A percentile compares a stretch with the other conserved stretches of the same genome.
phyloP scores from a whole-genome alignment of 2,329 filamentous ascomycete genomes.

The Botrytis hyacinthi region DNA sequence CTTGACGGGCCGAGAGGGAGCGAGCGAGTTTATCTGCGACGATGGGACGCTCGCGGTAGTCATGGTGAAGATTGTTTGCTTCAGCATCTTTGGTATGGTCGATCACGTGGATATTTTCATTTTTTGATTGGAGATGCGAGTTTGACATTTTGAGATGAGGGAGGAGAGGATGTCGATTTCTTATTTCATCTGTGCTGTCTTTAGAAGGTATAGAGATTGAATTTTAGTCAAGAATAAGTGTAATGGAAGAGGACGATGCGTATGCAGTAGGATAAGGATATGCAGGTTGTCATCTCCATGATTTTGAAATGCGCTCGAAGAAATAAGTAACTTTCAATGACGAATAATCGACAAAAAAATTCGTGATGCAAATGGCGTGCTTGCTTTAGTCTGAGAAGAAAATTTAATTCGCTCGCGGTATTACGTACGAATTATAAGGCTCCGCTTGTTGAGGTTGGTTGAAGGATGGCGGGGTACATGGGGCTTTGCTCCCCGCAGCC shows the following conservation, averaged over 20 bases:
- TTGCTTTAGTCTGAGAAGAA: neutral
- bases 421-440: neutral
- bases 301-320: neutral
- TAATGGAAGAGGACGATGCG: neutral
- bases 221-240: neutral
- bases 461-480: neutral
- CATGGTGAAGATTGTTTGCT: neutral
- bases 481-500: neutral
- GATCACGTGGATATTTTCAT: neutral
- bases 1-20: conserved; percentile 58
- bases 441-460: neutral
- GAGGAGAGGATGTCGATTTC: neutral
- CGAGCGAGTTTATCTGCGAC: conserved; percentile 45
- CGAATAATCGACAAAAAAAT: neutral
- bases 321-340: neutral
- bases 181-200: neutral
- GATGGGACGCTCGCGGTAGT: conserved; percentile 6
- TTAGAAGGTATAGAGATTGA: neutral
- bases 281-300: neutral
- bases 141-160: neutral
- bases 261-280: neutral
- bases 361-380: conserved; percentile 3
- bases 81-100: neutral
- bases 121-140: neutral
- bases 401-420: neutral